Conservation (phyloP, 2,329 filamentous ascomycete genomes). For the Penicillium oxalicum region DNA sequence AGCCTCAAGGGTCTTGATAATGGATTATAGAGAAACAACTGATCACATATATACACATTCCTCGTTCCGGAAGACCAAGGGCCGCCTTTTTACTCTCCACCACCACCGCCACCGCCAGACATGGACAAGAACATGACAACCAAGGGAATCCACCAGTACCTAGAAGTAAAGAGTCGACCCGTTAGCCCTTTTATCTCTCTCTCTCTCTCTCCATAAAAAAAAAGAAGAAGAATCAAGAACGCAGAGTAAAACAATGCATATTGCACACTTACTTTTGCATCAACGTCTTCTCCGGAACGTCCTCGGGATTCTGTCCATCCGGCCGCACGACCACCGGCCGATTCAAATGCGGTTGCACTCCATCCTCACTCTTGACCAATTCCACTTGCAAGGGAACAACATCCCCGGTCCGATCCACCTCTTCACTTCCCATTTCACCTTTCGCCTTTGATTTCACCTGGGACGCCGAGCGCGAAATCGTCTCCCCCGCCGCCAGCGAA, state of each 20-base stretch:
- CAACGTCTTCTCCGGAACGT: slow-evolving; percentile 39
- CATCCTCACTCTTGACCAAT: slow-evolving; percentile 27
- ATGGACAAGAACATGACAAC: slow-evolving; percentile 38
- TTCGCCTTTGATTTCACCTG: no score
- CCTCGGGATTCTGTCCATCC: slow-evolving; percentile 35
- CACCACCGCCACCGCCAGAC: slow-evolving; percentile 31
- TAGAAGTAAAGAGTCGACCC: slow-evolving; percentile 9
- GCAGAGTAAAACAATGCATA: no score
- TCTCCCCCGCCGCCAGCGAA: slow-evolving; percentile 27
- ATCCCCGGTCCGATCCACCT: no score
- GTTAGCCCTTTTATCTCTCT: not conserved
- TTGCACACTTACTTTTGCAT: slow-evolving; percentile 37
- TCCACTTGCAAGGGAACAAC: slow-evolving; percentile 19
- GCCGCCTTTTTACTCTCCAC: slow-evolving; percentile 21
- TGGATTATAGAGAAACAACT: no score
- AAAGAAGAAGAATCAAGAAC: no score
- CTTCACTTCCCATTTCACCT: no score
- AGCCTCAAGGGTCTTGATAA: no score
- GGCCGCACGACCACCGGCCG: slow-evolving; percentile 35
- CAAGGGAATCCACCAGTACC: slow-evolving; percentile 46
- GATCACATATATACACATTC: not conserved
- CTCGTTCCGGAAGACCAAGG: not conserved
- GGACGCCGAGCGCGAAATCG: slow-evolving; percentile 4
- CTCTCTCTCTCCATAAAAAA: not conserved
- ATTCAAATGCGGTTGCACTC: slow-evolving; percentile 36